Evolutionary conservation across 176 grass and related monocot genomes (phyloP).

Genomic region (Phoenix dactylifera): DNA sequence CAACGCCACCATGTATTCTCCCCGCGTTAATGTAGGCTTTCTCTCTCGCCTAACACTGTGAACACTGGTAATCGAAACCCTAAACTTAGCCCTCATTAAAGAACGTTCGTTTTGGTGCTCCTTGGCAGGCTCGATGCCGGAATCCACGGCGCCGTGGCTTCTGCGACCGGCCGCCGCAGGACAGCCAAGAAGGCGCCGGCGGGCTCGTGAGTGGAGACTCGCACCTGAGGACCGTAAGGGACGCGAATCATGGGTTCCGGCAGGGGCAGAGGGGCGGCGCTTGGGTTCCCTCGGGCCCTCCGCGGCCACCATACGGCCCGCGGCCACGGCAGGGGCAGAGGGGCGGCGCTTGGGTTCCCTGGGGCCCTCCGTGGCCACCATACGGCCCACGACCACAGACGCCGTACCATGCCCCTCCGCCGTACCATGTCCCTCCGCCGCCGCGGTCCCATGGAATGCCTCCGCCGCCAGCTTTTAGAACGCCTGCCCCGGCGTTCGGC

Average conservation of each 20-base stretch:
- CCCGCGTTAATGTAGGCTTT: conserved; percentile 2
- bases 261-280: conserved; percentile 4
- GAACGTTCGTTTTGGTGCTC: background rate
- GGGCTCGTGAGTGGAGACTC: conserved; percentile 32
- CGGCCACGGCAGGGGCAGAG: conserved; percentile 6
- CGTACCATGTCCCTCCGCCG: background rate
- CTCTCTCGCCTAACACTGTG: background rate
- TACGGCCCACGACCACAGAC: conserved; percentile 9
- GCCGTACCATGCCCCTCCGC: background rate
- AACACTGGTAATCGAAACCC: background rate
- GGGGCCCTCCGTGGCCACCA: conserved; percentile 4
- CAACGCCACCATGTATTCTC: conserved; percentile 4
- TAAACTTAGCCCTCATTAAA: background rate
- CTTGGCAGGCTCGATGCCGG: conserved; percentile 21
- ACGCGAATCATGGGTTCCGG: conserved; percentile 28
- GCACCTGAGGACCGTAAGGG: conserved; percentile 22
- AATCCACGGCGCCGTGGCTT: conserved; percentile 11
- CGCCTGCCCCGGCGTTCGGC: conserved; percentile 20
- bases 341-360: conserved; percentile 10
- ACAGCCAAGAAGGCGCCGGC: background rate
- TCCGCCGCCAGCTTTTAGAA: background rate
- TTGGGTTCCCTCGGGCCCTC: conserved; percentile 12
- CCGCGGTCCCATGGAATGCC: background rate
- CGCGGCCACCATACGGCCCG: conserved; percentile 10
- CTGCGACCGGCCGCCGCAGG: conserved; percentile 2